phyloP scores from a whole-genome alignment of 768 basidiomycete genomes.

The Boletus vinaceobasis region DNA sequence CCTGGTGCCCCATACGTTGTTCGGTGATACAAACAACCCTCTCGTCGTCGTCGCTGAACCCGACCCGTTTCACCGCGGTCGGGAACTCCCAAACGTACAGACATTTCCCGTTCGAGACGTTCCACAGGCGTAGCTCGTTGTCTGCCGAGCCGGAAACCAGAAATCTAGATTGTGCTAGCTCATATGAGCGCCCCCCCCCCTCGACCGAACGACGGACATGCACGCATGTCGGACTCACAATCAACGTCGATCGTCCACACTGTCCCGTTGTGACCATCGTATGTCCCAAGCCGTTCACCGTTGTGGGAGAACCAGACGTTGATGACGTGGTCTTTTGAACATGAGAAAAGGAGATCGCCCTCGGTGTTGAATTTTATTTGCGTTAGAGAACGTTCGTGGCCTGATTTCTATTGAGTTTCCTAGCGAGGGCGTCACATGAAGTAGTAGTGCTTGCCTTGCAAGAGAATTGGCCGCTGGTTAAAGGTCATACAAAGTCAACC shows the following conservation, averaged over 20 bases:
- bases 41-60: constrained; percentile 82
- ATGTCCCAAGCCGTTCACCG: constrained; percentile 95
- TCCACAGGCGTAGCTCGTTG: constrained; percentile 90
- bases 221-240: constrained; percentile 51
- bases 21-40: constrained; percentile 92
- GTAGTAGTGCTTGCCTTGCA: constrained; percentile 50
- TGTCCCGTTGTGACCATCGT: constrained; percentile 91
- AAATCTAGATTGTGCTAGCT: constrained; percentile 73
- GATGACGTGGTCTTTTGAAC: constrained; percentile 92
- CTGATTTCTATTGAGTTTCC: constrained; percentile 39
- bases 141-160: constrained; percentile 93
- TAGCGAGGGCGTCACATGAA: neutral
- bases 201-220: neutral
- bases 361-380: constrained; percentile 98
- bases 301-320: constrained; percentile 98
- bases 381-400: constrained; percentile 95
- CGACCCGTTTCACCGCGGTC: constrained; percentile 94
- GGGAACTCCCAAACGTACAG: constrained; percentile 97
- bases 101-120: constrained; percentile 85
- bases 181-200: neutral
- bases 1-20: constrained; percentile 91
- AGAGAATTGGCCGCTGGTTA: constrained; percentile 64
- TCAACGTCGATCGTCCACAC: constrained; percentile 98
- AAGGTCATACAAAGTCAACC: neutral
- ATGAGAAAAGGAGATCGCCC: constrained; percentile 93